phyloP scores from a whole-genome alignment of 139 green algal genomes.

The Coelastrella sp. region DNA sequence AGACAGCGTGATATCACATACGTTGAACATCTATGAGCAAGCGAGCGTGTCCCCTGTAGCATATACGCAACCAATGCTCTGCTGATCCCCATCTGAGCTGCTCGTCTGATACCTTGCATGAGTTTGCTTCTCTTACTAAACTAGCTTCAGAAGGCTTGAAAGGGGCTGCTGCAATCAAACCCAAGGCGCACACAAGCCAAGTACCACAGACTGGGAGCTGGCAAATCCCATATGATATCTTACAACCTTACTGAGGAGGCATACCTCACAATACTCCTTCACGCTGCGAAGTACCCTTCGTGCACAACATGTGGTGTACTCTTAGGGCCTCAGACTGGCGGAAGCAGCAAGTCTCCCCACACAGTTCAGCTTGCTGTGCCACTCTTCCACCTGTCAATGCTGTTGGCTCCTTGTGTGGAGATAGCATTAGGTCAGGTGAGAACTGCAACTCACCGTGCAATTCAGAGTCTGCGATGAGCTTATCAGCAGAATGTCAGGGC shows the following conservation, averaged over 20 bases:
- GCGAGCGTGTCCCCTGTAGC: too few species aligned
- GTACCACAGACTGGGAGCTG: too few species aligned
- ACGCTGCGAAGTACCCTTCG: constrained; percentile 71
- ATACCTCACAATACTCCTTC: constrained; percentile 67
- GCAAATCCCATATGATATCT: background rate
- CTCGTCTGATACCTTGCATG: too few species aligned
- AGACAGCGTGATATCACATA: too few species aligned
- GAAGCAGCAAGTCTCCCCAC: constrained; percentile 1
- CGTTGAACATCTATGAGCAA: too few species aligned
- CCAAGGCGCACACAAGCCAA: too few species aligned
- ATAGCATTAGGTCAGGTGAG: constrained; percentile 59
- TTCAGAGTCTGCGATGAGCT: too few species aligned
- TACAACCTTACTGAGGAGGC: constrained; percentile 36
- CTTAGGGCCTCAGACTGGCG: constrained; percentile 47
- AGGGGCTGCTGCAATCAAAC: too few species aligned
- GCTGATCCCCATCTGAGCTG: too few species aligned
- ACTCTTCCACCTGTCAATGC: constrained; percentile 72
- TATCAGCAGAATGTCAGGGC: background rate
- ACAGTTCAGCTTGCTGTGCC: constrained; percentile 64
- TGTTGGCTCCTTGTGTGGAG: constrained; percentile 70
- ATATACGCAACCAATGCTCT: too few species aligned
- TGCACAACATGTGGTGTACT: constrained; percentile 66
- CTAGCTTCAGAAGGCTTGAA: too few species aligned
- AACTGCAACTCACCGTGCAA: background rate
- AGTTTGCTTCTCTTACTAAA: too few species aligned